A percentile compares a stretch with the other conserved stretches of the same genome.
These are phyloP conservation scores for Penicillium coffeae DNA, from an alignment of 495 filamentous ascomycete genomes.

Conservation along the genomic window DNA sequence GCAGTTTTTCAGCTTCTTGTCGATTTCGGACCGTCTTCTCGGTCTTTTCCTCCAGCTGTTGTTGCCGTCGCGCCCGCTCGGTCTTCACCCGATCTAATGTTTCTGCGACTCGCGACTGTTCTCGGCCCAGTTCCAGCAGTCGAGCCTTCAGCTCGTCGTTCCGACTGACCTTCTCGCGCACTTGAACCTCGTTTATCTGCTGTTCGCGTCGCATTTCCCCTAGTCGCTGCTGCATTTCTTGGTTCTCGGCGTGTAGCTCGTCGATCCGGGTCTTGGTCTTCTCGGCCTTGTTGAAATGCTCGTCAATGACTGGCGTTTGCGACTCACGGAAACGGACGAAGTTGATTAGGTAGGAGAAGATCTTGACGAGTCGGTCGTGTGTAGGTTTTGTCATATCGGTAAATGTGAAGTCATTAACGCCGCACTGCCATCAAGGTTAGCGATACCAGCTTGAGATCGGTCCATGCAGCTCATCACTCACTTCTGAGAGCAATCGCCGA, in stretches of 20 bases:
- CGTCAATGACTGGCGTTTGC: constrained; percentile 78
- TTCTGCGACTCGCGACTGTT: constrained; percentile 73
- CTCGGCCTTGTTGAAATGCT: constrained; percentile 88
- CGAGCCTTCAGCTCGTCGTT: constrained; percentile 81
- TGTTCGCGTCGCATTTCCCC: constrained; percentile 74
- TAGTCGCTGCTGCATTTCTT: constrained; percentile 75
- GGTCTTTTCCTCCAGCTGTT: constrained; percentile 74
- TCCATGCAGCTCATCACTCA: constrained; percentile 17
- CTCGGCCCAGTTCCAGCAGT: constrained; percentile 69
- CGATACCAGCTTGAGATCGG: too few relatives aligned
- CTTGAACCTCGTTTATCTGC: constrained; percentile 70
- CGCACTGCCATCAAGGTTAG: constrained; percentile 60
- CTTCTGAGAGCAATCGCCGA: constrained; percentile 69
- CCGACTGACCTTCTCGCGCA: constrained; percentile 73
- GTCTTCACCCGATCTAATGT: constrained; percentile 70
- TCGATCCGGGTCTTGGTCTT: constrained; percentile 81
- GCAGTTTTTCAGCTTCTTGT: constrained; percentile 81
- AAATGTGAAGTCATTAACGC: constrained; percentile 90
- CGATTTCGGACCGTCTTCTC: constrained; percentile 52
- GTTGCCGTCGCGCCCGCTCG: constrained; percentile 68
- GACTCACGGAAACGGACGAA: constrained; percentile 95
- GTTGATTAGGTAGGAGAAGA: constrained; percentile 96
- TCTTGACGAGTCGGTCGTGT: constrained; percentile 78
- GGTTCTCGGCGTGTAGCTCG: constrained; percentile 78
- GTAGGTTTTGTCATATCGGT: constrained; percentile 85